These are phyloP conservation scores for Yarrowia alimentaria DNA, from an alignment of 805 yeast species.

Conservation along the genomic window DNA sequence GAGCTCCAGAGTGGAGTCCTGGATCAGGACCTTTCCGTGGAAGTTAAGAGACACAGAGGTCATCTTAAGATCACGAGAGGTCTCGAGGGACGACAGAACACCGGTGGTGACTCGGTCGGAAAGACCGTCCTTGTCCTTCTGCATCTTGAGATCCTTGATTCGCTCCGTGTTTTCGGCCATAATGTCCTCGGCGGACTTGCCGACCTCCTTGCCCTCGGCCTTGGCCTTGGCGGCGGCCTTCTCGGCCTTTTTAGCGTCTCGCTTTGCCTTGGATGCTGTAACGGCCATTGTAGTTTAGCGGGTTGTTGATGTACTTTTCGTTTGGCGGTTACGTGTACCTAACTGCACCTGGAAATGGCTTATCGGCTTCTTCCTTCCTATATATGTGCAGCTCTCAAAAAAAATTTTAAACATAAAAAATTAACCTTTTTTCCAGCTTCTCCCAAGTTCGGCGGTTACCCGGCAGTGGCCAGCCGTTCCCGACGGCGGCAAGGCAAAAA, in stretches of 20 bases:
- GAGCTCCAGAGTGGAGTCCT: constrained; percentile 87
- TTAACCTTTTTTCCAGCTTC: background rate
- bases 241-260: constrained; percentile 94
- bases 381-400: background rate
- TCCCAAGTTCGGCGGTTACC: background rate
- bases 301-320: too few relatives aligned
- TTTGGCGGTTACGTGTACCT: too few relatives aligned
- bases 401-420: too few relatives aligned
- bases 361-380: too few relatives aligned
- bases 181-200: constrained; percentile 43
- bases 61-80: constrained; percentile 91
- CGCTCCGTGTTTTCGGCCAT: constrained; percentile 62
- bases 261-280: constrained; percentile 67
- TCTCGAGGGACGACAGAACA: constrained; percentile 81
- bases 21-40: constrained; percentile 96
- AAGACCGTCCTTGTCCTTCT: constrained; percentile 88
- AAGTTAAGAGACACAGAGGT: constrained; percentile 86
- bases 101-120: constrained; percentile 98
- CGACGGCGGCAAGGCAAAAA: background rate
- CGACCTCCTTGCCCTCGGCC: constrained; percentile 47
- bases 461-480: too few relatives aligned
- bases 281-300: constrained; percentile 1
- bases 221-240: constrained; percentile 67
- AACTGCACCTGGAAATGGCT: too few relatives aligned
- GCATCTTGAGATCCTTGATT: constrained; percentile 83